A percentile compares a stretch with the other conserved stretches of the same genome.
phyloP scores from a whole-genome alignment of 2,329 filamentous ascomycete genomes.

The Neurospora sp. region DNA sequence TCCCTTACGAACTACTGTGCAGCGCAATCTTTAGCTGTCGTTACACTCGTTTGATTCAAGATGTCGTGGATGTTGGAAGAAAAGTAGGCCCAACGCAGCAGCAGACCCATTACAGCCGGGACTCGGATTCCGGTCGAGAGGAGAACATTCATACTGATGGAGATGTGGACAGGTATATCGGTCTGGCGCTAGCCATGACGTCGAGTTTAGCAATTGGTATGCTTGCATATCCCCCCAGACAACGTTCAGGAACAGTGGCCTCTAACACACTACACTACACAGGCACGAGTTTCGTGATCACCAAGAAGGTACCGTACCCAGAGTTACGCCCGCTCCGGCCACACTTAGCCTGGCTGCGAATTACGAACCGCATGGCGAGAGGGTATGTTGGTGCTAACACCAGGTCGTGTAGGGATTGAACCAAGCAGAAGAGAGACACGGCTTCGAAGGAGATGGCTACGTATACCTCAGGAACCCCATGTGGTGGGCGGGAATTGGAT shows the following conservation, averaged over 20 bases:
- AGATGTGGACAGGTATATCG: slow-evolving; percentile 54
- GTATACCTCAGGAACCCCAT: slow-evolving; percentile 89
- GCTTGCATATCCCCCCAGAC: slow-evolving; percentile 13
- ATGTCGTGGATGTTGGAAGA: slow-evolving; percentile 32
- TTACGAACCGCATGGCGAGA: not conserved
- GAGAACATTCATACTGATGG: slow-evolving; percentile 22
- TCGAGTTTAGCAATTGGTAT: slow-evolving; percentile 69
- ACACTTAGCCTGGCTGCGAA: not conserved
- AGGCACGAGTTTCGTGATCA: slow-evolving; percentile 98
- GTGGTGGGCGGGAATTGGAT: slow-evolving; percentile 93
- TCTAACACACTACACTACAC: slow-evolving; percentile 4
- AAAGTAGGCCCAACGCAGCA: slow-evolving; percentile 28
- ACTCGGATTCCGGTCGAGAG: not conserved
- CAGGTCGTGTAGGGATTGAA: slow-evolving; percentile 59
- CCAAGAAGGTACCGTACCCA: slow-evolving; percentile 66
- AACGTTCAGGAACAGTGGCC: not conserved
- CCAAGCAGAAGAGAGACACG: slow-evolving; percentile 82
- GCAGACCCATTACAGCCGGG: slow-evolving; percentile 1
- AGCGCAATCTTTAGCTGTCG: slow-evolving; percentile 12
- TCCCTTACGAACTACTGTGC: slow-evolving; percentile 4
- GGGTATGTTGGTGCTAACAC: slow-evolving; percentile 1
- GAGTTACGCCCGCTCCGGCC: slow-evolving; percentile 2
- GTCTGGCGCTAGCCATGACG: slow-evolving; percentile 63
- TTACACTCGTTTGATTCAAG: slow-evolving; percentile 18
- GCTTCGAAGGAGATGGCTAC: slow-evolving; percentile 94